A percentile compares a stretch with the other conserved stretches of the same genome.
Evolutionary conservation across 129 eudicot species (phyloP).

Genomic region (Helichrysum umbraculigerum): DNA sequence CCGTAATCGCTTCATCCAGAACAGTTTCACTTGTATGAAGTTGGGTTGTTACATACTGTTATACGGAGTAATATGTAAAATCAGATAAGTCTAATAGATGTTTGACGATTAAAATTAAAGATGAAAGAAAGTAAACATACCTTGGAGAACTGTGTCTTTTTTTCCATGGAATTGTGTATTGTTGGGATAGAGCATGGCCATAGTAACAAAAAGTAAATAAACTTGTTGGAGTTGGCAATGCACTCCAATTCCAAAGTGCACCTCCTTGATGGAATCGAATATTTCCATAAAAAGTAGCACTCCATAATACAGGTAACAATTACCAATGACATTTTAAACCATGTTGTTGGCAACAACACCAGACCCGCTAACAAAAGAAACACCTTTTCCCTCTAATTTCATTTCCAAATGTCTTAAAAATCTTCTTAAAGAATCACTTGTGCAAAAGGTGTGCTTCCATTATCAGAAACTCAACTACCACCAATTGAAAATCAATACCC

Average conservation of each 20-base stretch:
- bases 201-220: conserved; percentile 52
- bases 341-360: conserved; percentile 47
- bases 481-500: conserved; percentile 43
- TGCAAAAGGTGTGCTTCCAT: conserved; percentile 42
- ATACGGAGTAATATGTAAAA: too few species aligned
- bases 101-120: too few species aligned
- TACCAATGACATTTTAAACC: conserved; percentile 42
- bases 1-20: too few species aligned
- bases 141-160: not conserved
- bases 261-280: too few species aligned
- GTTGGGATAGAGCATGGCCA: conserved; percentile 70
- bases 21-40: too few species aligned
- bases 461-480: conserved; percentile 58
- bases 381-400: conserved; percentile 38
- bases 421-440: conserved; percentile 34
- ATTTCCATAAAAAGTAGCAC: too few species aligned
- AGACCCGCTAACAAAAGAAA: conserved; percentile 38
- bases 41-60: too few species aligned
- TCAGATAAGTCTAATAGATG: too few species aligned
- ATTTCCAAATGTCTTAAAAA: conserved; percentile 31
- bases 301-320: too few species aligned
- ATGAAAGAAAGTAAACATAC: not conserved
- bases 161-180: conserved; percentile 43
- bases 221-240: conserved; percentile 48
- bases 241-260: conserved; percentile 44